Evolutionary conservation across 1,284 basidiomycete species (phyloP).

Genomic region (Heterobasidion irregulare): DNA sequence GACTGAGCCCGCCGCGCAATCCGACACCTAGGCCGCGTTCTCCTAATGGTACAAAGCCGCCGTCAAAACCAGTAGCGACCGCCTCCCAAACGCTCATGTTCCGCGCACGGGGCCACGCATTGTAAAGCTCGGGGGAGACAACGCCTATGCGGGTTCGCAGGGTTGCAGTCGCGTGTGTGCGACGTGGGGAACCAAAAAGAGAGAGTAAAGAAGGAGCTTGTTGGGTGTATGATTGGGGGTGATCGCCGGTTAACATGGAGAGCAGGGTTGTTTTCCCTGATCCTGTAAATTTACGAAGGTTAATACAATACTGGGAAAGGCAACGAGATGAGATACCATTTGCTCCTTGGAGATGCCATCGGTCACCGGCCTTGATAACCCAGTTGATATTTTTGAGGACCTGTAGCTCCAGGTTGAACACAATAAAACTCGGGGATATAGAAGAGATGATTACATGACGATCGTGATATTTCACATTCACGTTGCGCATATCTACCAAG

Average conservation of each 20-base stretch:
- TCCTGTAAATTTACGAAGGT: slow-evolving; percentile 34
- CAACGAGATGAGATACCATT: slow-evolving; percentile 52
- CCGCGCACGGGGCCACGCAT: slow-evolving; percentile 79
- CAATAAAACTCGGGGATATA: not conserved
- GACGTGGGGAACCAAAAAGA: slow-evolving; percentile 69
- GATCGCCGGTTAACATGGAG: slow-evolving; percentile 89
- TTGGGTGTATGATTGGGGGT: slow-evolving; percentile 88
- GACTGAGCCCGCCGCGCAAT: slow-evolving; percentile 21
- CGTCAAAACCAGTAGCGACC: slow-evolving; percentile 80
- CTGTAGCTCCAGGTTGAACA: slow-evolving; percentile 21
- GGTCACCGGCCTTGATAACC: slow-evolving; percentile 72
- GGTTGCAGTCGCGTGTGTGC: slow-evolving; percentile 46
- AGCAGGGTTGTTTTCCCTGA: slow-evolving; percentile 95
- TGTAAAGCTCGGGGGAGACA: slow-evolving; percentile 84
- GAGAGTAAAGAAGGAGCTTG: slow-evolving; percentile 50
- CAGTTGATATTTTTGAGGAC: slow-evolving; percentile 74
- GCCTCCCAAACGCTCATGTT: slow-evolving; percentile 71
- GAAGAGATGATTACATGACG: slow-evolving; percentile 36
- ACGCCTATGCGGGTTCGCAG: slow-evolving; percentile 65
- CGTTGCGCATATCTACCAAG: slow-evolving; percentile 53
- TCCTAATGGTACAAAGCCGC: slow-evolving; percentile 59
- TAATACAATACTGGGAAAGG: not conserved
- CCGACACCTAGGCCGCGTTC: slow-evolving; percentile 36
- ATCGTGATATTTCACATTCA: slow-evolving; percentile 67
- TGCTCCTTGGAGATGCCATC: slow-evolving; percentile 82